Conservation (phyloP, 257 asterid genomes). For the Craterostigma plantagineum region DNA sequence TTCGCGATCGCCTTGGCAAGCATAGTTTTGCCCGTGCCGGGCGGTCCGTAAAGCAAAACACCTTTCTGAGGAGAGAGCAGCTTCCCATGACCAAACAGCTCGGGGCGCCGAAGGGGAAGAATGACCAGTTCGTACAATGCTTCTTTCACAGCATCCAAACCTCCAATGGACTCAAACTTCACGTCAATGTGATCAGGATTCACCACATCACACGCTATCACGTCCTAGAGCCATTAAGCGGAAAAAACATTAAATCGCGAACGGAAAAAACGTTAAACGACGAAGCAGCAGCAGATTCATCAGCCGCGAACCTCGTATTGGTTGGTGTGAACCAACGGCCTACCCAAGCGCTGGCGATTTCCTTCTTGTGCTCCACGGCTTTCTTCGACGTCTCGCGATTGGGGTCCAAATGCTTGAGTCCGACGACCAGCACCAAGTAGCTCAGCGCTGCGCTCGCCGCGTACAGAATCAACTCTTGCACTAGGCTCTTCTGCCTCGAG, state of each 20-base stretch:
- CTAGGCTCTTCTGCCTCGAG: slow-evolving; percentile 36
- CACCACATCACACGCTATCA: slow-evolving; percentile 86
- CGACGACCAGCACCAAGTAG: slow-evolving; percentile 56
- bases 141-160: slow-evolving; percentile 70
- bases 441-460: slow-evolving; percentile 93
- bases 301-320: slow-evolving; percentile 47
- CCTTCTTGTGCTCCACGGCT: slow-evolving; percentile 73
- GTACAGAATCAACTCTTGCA: slow-evolving; percentile 48
- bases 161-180: slow-evolving; percentile 65
- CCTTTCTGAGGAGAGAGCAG: slow-evolving; percentile 94
- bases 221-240: slow-evolving; percentile 35
- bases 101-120: slow-evolving; percentile 79
- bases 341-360: slow-evolving; percentile 77
- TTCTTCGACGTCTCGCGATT: slow-evolving; percentile 69
- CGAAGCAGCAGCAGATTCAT: slow-evolving; percentile 1
- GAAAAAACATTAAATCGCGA: background rate
- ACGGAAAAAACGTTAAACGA: background rate
- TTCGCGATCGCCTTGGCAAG: slow-evolving; percentile 97
- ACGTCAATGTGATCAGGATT: slow-evolving; percentile 77
- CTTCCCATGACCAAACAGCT: slow-evolving; percentile 71
- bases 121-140: slow-evolving; percentile 68
- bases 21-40: slow-evolving; percentile 99
- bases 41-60: slow-evolving; percentile 90
- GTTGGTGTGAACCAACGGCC: slow-evolving; percentile 69
- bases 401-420: slow-evolving; percentile 66